Conservation (phyloP, 176 grass and related monocot genomes). For the Echinochloa phyllopogon region DNA sequence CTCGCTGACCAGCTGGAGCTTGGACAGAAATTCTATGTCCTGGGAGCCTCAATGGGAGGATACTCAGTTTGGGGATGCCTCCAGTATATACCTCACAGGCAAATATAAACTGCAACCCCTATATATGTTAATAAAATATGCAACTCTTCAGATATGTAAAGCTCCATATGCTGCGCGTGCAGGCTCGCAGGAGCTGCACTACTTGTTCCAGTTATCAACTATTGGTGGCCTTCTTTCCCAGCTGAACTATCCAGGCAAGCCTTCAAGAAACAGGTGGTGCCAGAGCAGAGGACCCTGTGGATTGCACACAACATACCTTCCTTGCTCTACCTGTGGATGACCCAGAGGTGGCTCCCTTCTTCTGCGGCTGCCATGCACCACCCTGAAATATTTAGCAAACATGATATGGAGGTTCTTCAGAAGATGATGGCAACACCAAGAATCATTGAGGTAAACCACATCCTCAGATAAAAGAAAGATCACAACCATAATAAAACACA, state of each 20-base stretch:
- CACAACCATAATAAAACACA: neutral
- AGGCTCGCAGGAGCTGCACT: constrained; percentile 73
- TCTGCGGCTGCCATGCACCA: constrained; percentile 51
- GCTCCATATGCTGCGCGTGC: constrained; percentile 1
- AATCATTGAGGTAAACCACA: constrained; percentile 50
- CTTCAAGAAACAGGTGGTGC: constrained; percentile 59
- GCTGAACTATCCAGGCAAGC: constrained; percentile 56
- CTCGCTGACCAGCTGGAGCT: constrained; percentile 71
- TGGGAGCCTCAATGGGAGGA: constrained; percentile 77
- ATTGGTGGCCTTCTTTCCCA: constrained; percentile 84
- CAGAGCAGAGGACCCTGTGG: constrained; percentile 67
- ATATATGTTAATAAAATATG: neutral
- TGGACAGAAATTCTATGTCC: constrained; percentile 72
- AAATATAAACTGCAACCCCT: constrained; percentile 20
- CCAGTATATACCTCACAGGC: constrained; percentile 85
- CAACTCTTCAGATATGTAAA: constrained; percentile 26
- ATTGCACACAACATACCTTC: constrained; percentile 74
- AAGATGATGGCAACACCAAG: constrained; percentile 56
- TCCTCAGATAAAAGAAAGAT: neutral
- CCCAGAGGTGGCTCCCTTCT: constrained; percentile 78
- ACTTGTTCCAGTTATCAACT: constrained; percentile 75
- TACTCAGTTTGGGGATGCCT: constrained; percentile 78
- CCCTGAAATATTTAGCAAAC: constrained; percentile 63
- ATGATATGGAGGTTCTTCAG: constrained; percentile 67
- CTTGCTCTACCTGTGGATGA: constrained; percentile 78